Evolutionary conservation across 345 rosid species (phyloP).

Genomic region (Reutealis trisperma): DNA sequence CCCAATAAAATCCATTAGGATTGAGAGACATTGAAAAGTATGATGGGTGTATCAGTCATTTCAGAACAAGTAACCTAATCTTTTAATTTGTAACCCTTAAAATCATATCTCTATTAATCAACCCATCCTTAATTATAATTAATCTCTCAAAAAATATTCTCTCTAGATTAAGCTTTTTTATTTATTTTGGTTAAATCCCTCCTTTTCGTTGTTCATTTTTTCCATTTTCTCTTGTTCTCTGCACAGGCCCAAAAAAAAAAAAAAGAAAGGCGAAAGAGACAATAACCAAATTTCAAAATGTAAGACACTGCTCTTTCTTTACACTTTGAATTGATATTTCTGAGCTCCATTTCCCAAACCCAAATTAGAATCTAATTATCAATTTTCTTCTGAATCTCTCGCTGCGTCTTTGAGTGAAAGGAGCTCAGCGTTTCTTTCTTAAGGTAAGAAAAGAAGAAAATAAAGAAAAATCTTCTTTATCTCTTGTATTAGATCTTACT

Average conservation of each 20-base stretch:
- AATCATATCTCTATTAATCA: not conserved
- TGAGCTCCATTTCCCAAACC: not conserved
- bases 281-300: slow-evolving; percentile 6
- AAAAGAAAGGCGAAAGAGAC: not conserved
- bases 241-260: not conserved
- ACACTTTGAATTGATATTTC: not conserved
- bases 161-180: too few species aligned
- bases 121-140: not conserved
- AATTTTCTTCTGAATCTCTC: not conserved
- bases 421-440: not conserved
- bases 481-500: not conserved
- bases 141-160: not conserved
- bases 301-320: not conserved
- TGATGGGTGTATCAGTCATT: not conserved
- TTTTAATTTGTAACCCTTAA: not conserved
- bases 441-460: not conserved
- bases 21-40: not conserved
- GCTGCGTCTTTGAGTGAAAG: not conserved
- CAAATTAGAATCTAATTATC: not conserved
- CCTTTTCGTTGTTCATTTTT: not conserved
- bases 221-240: not conserved
- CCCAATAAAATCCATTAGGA: not conserved
- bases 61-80: not conserved
- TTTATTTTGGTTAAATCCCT: not conserved
- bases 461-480: not conserved